Evolutionary conservation across 2,329 filamentous ascomycete genomes (phyloP).

Genomic region (Sclerotinia glacialis): DNA sequence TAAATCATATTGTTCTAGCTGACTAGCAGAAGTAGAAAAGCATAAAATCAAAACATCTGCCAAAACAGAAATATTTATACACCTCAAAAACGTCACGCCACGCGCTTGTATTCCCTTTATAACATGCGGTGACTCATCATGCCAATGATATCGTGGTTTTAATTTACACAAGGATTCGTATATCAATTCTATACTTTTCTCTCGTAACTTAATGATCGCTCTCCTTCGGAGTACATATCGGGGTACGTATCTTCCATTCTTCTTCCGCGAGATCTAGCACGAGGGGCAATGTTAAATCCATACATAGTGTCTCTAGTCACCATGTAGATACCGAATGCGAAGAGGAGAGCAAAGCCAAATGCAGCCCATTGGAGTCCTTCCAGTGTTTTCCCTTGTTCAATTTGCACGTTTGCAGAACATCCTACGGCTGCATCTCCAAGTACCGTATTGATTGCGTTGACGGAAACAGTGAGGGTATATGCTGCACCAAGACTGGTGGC

Average conservation of each 20-base stretch:
- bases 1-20: conserved; percentile 10
- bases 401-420: conserved; percentile 12
- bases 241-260: conserved; percentile 7
- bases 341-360: conserved; percentile 12
- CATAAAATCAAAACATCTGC: background rate
- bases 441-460: conserved; percentile 18
- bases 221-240: conserved; percentile 4
- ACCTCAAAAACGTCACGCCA: background rate
- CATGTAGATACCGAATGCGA: conserved; percentile 16
- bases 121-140: background rate
- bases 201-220: conserved; percentile 6
- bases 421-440: background rate
- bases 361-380: conserved; percentile 16
- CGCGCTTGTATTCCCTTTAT: background rate
- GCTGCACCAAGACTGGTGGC: conserved; percentile 13
- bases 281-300: conserved; percentile 15
- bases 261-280: conserved; percentile 8
- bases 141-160: background rate
- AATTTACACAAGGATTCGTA: background rate
- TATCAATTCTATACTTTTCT: background rate
- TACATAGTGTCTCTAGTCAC: conserved; percentile 16
- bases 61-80: background rate
- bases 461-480: conserved; percentile 7
- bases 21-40: conserved; percentile 5
- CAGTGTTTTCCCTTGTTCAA: conserved; percentile 9